Evolutionary conservation across 305 asterid genomes (phyloP).

Genomic region (Fraxinus xanthoxyloides): DNA sequence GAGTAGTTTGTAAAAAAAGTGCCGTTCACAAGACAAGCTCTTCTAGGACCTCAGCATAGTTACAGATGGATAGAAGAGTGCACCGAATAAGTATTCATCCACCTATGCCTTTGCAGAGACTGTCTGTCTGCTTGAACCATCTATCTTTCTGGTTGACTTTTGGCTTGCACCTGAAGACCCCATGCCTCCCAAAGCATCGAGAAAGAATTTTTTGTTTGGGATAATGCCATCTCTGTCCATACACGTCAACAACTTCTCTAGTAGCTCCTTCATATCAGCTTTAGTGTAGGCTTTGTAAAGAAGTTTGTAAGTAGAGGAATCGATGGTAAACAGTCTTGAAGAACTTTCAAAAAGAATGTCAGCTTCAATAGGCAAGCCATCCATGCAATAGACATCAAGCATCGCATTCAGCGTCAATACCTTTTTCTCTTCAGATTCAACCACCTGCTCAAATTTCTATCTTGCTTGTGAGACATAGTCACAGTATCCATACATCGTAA

Average conservation of each 20-base stretch:
- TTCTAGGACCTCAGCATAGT: not conserved
- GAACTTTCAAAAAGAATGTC: slow-evolving; percentile 55
- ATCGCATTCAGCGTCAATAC: slow-evolving; percentile 76
- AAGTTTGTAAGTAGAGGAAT: slow-evolving; percentile 78
- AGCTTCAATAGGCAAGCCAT: slow-evolving; percentile 72
- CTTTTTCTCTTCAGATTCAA: slow-evolving; percentile 57
- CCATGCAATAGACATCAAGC: slow-evolving; percentile 82
- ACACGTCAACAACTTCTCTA: slow-evolving; percentile 48
- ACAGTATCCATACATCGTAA: slow-evolving; percentile 78
- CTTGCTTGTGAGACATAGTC: slow-evolving; percentile 71
- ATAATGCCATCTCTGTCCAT: slow-evolving; percentile 71
- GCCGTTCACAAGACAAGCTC: not conserved
- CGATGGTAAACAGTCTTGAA: slow-evolving; percentile 36
- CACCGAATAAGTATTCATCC: slow-evolving; percentile 7
- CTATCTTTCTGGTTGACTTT: slow-evolving; percentile 31
- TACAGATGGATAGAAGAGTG: not conserved
- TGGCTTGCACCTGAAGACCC: slow-evolving; percentile 47
- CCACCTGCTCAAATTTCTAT: slow-evolving; percentile 57
- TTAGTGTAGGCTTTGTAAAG: slow-evolving; percentile 78
- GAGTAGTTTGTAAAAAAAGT: not conserved
- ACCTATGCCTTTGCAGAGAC: slow-evolving; percentile 25
- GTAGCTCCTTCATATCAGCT: slow-evolving; percentile 74
- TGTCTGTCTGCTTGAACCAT: slow-evolving; percentile 20
- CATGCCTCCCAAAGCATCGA: slow-evolving; percentile 74
- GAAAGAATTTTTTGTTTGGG: slow-evolving; percentile 79